Evolutionary conservation across 768 basidiomycete genomes (phyloP).

Genomic region (Mycena galericulata): DNA sequence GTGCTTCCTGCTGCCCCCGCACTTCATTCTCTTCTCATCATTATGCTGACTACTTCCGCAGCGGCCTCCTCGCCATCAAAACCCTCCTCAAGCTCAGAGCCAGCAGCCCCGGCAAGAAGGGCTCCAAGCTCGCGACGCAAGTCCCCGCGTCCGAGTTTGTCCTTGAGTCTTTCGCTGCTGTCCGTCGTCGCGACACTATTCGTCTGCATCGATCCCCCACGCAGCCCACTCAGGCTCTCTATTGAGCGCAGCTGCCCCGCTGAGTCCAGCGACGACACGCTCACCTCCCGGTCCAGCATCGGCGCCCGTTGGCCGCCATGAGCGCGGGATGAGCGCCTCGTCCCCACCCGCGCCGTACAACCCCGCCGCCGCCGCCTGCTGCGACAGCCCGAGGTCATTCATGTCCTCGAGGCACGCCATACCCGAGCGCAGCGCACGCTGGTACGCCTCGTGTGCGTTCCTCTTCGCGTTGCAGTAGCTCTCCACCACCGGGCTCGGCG

Average conservation of each 20-base stretch:
- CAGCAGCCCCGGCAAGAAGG: too few relatives aligned
- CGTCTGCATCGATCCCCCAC: constrained; percentile 73
- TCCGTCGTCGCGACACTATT: constrained; percentile 82
- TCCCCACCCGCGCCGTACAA: constrained; percentile 68
- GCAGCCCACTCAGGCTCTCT: constrained; percentile 71
- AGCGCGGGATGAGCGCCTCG: constrained; percentile 56
- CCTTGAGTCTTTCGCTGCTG: too few relatives aligned
- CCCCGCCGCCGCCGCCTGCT: constrained; percentile 67
- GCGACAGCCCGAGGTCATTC: constrained; percentile 87
- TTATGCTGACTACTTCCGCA: too few relatives aligned
- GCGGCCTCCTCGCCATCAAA: too few relatives aligned
- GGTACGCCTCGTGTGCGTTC: constrained; percentile 80
- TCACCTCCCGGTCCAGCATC: constrained; percentile 64
- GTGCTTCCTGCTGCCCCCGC: too few relatives aligned
- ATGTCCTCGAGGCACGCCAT: constrained; percentile 98
- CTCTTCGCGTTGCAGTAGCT: constrained; percentile 71
- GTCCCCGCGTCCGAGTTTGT: too few relatives aligned
- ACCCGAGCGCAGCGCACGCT: constrained; percentile 86
- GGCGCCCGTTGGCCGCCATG: constrained; percentile 76
- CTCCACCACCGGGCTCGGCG: constrained; percentile 59
- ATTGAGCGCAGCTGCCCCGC: constrained; percentile 71
- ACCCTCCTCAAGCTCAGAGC: too few relatives aligned
- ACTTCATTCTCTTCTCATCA: too few relatives aligned
- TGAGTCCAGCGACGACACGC: constrained; percentile 61
- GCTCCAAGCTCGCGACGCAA: too few relatives aligned